These are phyloP conservation scores for Cinnamomum micranthum DNA, from an alignment of 164 flowering plant genomes.

Conservation along the genomic window DNA sequence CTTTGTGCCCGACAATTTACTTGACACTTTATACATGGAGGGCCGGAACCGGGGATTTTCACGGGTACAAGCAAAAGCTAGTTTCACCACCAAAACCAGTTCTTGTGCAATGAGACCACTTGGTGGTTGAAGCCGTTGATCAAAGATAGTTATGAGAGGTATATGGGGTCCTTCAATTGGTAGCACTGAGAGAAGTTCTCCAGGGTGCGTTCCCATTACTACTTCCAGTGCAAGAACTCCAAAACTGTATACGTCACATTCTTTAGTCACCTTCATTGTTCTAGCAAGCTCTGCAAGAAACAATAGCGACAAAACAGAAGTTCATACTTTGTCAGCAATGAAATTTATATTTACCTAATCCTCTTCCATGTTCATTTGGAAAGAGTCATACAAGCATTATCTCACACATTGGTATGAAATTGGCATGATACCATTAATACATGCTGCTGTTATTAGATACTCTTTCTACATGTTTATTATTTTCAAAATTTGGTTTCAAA, in stretches of 20 bases:
- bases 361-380: too few relatives aligned
- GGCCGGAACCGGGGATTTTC: constrained; percentile 18
- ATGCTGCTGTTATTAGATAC: too few relatives aligned
- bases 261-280: constrained; percentile 9
- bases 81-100: constrained; percentile 4
- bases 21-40: constrained; percentile 13
- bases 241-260: constrained; percentile 17
- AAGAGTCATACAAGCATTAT: too few relatives aligned
- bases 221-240: constrained; percentile 18
- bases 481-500: too few relatives aligned
- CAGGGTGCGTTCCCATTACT: constrained; percentile 15
- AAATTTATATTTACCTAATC: too few relatives aligned
- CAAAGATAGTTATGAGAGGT: constrained; percentile 6
- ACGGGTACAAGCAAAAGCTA: constrained; percentile 16
- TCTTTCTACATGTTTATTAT: too few relatives aligned
- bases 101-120: constrained; percentile 6
- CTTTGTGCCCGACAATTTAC: constrained; percentile 3
- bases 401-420: too few relatives aligned
- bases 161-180: neutral
- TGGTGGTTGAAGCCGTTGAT: constrained; percentile 20
- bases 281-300: constrained; percentile 13
- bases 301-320: neutral
- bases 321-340: too few relatives aligned
- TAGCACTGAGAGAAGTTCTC: constrained; percentile 9
- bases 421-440: too few relatives aligned